Evolutionary conservation across 1,284 basidiomycete genomes (phyloP), one percentile per base, ranked within the genome.

Genomic region (Golubevia sp.): DNA sequence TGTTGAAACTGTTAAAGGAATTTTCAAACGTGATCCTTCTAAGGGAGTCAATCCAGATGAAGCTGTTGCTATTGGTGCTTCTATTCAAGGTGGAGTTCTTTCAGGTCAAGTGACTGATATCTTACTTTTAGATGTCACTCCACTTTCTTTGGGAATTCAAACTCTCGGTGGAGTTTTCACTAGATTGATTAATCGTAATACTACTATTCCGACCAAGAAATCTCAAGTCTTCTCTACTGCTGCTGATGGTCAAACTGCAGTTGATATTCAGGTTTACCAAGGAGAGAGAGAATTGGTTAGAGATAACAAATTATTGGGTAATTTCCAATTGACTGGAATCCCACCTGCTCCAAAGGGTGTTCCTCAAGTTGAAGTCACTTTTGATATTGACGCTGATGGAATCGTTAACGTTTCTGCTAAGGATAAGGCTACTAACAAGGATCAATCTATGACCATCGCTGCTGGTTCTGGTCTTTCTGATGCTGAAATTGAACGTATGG

Each of bases 111-210:
- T 97, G 67, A 97, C 93, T 58, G 94, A 98, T 84, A 95, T 99
- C 75, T 88, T 99, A 15, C 89, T 99, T 51, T 90, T 99, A 68
- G 95, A 97, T 83, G 95, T 98, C 61, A 97, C 95, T 24, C 95
- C 95, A 49, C 88, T 96, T 1, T 95, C 94, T 0, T 91, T 96
- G 70, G 93, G 93, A 89, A 96, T 97, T 75, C 92, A 97, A 87
- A 98, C 96, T 6, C 92, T 97, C 66, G 96, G 96, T 79, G 96
- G 96, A 85, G 97, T 99, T 86, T 97, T 98, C 92, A 98, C 96
- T 68, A 85, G 87, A 67, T 74, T 86, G 62, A 82, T 83, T 86
- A 91, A 90, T 85, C 91, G 96, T 69, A 99, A 99, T 88, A 99
- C 96, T 20, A 98, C 96, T 67, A 98, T 98, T 86, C 96, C 96